Evolutionary conservation across 208 protist species (phyloP).

Genomic region (Leishmania arabica): DNA sequence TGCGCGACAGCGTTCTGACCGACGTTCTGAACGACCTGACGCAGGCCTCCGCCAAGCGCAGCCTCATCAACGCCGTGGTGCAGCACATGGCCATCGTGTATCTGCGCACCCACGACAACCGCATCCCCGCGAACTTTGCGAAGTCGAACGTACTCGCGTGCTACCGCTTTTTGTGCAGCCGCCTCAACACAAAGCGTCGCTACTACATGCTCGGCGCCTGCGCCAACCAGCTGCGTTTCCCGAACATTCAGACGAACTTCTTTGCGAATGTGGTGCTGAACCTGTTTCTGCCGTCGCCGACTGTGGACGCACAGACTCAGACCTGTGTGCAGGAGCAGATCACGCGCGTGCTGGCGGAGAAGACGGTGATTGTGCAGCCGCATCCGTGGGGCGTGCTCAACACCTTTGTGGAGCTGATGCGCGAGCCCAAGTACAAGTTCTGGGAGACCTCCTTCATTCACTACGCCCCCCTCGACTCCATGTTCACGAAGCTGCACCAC

Average conservation of each 20-base stretch:
- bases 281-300: conserved; percentile 93
- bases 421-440: conserved; percentile 95
- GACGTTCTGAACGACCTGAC: conserved; percentile 54
- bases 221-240: conserved; percentile 99
- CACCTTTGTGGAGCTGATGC: conserved; percentile 99
- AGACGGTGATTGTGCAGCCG: conserved; percentile 97
- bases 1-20: conserved; percentile 33
- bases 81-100: conserved; percentile 94
- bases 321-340: conserved; percentile 97
- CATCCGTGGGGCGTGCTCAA: conserved; percentile 99
- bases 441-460: conserved; percentile 96
- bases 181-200: conserved; percentile 93
- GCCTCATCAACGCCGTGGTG: conserved; percentile 97
- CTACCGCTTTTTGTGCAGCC: conserved; percentile 93
- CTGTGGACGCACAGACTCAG: conserved; percentile 53
- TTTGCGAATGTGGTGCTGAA: conserved; percentile 97
- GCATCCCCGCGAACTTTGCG: conserved; percentile 33
- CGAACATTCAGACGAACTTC: conserved; percentile 99
- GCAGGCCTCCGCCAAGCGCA: conserved; percentile 68
- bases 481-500: conserved; percentile 94
- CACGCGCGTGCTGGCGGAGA: conserved; percentile 95
- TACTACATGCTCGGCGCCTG: conserved; percentile 98
- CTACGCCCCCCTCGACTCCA: conserved; percentile 73
- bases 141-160: conserved; percentile 94
- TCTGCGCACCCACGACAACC: conserved; percentile 41